Evolutionary conservation across 2,329 filamentous ascomycete species (phyloP).

Genomic region (Claviceps fusiformis): DNA sequence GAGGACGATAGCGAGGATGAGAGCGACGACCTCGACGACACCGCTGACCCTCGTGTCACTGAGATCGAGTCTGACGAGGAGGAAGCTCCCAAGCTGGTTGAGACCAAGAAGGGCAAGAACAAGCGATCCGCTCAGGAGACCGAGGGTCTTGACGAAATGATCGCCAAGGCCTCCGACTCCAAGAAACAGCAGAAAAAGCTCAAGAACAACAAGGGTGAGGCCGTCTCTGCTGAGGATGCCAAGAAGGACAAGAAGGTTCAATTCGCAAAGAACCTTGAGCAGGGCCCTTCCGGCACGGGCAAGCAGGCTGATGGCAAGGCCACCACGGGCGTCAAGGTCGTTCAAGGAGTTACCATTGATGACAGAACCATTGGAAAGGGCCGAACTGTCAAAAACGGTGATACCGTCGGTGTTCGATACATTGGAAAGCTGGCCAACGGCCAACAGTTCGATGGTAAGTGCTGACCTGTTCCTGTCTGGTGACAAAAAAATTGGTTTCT

Average conservation of each 20-base stretch:
- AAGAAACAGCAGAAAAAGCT: constrained; percentile 98
- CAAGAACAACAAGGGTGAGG: constrained; percentile 95
- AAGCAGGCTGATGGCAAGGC: constrained; percentile 26
- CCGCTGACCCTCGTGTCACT: constrained; percentile 68
- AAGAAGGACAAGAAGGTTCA: constrained; percentile 83
- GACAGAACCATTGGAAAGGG: constrained; percentile 88
- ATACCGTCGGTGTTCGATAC: constrained; percentile 88
- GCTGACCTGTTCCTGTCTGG: background rate
- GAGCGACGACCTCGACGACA: constrained; percentile 63
- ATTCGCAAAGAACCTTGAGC: constrained; percentile 97
- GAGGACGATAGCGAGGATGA: constrained; percentile 63
- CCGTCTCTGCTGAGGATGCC: constrained; percentile 48
- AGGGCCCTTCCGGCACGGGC: constrained; percentile 71
- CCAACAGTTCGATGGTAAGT: constrained; percentile 87
- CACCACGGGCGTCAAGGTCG: constrained; percentile 56
- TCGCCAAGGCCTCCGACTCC: constrained; percentile 59
- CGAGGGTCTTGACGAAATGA: constrained; percentile 68
- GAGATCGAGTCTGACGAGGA: constrained; percentile 75
- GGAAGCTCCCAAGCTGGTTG: constrained; percentile 49
- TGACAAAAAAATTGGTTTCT: background rate
- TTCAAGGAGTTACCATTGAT: constrained; percentile 84
- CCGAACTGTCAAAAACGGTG: constrained; percentile 74
- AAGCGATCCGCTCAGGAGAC: constrained; percentile 76
- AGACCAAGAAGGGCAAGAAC: constrained; percentile 65
- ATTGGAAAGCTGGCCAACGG: constrained; percentile 93